Evolutionary conservation across 1,139 yeast genomes (phyloP).

Genomic region (Hemisphaericaspora xylofermentans): DNA sequence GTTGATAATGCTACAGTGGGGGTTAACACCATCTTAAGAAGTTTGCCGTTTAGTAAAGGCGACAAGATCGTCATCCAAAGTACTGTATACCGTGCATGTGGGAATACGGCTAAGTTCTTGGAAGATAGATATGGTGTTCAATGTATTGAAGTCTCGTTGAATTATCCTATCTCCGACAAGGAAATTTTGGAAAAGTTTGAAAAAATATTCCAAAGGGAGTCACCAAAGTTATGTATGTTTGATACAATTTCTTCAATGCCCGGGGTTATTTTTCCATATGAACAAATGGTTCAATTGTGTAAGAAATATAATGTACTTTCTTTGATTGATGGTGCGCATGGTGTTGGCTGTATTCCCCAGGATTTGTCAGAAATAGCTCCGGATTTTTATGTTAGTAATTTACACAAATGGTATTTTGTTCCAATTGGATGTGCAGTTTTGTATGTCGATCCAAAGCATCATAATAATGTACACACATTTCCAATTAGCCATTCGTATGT

Average conservation of each 20-base stretch:
- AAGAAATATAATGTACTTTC: constrained; percentile 49
- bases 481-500: constrained; percentile 55
- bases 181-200: constrained; percentile 46
- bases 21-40: constrained; percentile 57
- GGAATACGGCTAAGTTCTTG: constrained; percentile 51
- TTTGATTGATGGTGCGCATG: constrained; percentile 73
- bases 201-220: constrained; percentile 22
- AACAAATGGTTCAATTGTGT: constrained; percentile 48
- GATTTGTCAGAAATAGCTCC: constrained; percentile 48
- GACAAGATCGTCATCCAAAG: constrained; percentile 53
- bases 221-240: constrained; percentile 48
- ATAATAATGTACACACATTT: constrained; percentile 50
- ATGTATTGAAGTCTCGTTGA: constrained; percentile 42
- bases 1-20: constrained; percentile 64
- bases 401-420: constrained; percentile 68
- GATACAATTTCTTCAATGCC: constrained; percentile 69
- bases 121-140: constrained; percentile 42
- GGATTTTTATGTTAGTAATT: constrained; percentile 61
- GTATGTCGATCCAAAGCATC: constrained; percentile 56
- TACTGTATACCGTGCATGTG: constrained; percentile 60
- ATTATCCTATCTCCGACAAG: constrained; percentile 50
- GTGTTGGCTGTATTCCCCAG: constrained; percentile 50
- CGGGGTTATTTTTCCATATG: constrained; percentile 58
- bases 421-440: constrained; percentile 62
- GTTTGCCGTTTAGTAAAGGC: constrained; percentile 51